Base-by-base conservation (phyloP, 1,284 basidiomycete species). In the Puccinia hordei region DNA sequence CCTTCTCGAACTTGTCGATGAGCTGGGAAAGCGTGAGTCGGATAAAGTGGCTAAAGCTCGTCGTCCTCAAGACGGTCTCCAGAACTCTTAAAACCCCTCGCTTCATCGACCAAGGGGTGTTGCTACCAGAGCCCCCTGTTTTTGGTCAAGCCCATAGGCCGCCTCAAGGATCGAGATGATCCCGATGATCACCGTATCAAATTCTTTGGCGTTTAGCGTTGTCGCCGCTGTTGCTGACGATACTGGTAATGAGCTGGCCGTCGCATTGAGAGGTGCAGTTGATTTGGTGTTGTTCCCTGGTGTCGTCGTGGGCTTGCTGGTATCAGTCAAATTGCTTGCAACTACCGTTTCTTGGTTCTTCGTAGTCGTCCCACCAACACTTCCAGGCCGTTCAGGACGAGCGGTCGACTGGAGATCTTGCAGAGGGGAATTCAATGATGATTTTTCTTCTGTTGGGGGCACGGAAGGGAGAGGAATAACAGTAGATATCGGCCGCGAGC, bases 101-200 rank as follows among this genome's bases (percentile, higher is more conserved):
- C 59, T 72, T 71, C 66, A 79, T 72, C 22, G 77, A 79, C 77
- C 77, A 79, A 5, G 63, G 35, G 22, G 73, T 63, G 24, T 71
- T 46, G 44, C 27, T 44, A 1, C 35, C 35, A 13, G 35, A 57
- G 22, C 72, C 72, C n/a, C 24, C 68, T 38, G 49, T 22, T 49
- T 61, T 33, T 57, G 49, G 49, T 72, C 66, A 15, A 79, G 33
- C 38, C 77, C 77, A 63, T 79, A 79, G n/a, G 77, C 77, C 22
- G 77, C 77, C 71, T 79, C 77, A 30, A 79, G 61, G 27, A 79
- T 61, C 41, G 65, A 71, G 13, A 79, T 72, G 3, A 79, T 27
- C 12, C 46, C 77, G 30, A 72, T 63, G 55, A 79, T 30, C 17
- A 79, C 59, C 38, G 77, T 69, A 59, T 79, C 77, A 71, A 79